Conservation (phyloP, 108 stramenopile species). For the Skeletonema marinoi region DNA sequence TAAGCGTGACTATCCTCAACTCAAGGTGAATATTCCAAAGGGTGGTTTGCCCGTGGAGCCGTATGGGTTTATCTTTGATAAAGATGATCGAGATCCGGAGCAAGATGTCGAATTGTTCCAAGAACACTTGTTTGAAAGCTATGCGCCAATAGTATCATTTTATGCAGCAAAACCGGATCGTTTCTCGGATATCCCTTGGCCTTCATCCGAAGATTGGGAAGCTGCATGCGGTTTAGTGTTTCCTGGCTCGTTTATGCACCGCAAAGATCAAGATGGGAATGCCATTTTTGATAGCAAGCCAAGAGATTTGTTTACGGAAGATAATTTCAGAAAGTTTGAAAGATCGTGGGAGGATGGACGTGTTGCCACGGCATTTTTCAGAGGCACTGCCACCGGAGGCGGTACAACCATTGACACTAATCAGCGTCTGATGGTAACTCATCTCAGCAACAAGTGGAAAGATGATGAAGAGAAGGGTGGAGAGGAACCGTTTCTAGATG, state of each 20-base stretch:
- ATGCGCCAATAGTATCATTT: conserved; percentile 97
- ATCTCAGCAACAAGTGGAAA: conserved; percentile 87
- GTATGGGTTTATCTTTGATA: conserved; percentile 98
- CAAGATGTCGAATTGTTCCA: conserved; percentile 91
- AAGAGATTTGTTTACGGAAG: conserved; percentile 97
- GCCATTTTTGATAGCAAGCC: conserved; percentile 79
- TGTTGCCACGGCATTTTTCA: conserved; percentile 96
- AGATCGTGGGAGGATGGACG: conserved; percentile 92
- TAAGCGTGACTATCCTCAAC: conserved; percentile 99
- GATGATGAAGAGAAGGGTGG: conserved; percentile 86
- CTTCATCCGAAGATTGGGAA: conserved; percentile 99
- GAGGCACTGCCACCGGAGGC: conserved; percentile 98
- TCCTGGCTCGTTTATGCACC: conserved; percentile 82
- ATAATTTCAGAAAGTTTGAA: conserved; percentile 96
- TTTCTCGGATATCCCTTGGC: conserved; percentile 98
- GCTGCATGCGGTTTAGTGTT: conserved; percentile 91
- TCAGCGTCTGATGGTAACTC: conserved; percentile 92
- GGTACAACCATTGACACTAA: conserved; percentile 96
- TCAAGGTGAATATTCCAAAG: conserved; percentile 90
- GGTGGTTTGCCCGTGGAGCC: conserved; percentile 93
- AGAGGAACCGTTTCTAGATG: conserved; percentile 91
- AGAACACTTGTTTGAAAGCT: conserved; percentile 81
- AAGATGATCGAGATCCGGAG: conserved; percentile 94
- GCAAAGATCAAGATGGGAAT: conserved; percentile 66
- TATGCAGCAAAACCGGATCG: conserved; percentile 86